These are phyloP conservation scores for Auriscalpium orientale DNA, from an alignment of 768 basidiomycete genomes.

Conservation along the genomic window DNA sequence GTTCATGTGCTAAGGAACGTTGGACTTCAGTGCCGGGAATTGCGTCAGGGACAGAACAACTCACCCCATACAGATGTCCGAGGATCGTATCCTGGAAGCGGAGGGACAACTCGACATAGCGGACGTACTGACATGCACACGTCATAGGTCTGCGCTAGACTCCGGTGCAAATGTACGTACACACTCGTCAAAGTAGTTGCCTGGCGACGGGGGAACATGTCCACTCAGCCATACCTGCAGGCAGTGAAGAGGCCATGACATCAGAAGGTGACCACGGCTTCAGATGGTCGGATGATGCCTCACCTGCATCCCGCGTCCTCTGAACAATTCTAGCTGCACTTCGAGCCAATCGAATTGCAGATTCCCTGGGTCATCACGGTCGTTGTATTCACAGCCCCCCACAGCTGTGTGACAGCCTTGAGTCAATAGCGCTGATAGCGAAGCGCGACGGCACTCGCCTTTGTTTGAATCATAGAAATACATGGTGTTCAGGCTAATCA, in stretches of 20 bases:
- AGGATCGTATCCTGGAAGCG: constrained; percentile 83
- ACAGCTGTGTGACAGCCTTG: constrained; percentile 43
- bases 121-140: constrained; percentile 39
- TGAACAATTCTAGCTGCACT: constrained; percentile 66
- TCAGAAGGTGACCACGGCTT: constrained; percentile 1
- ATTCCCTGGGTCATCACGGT: constrained; percentile 77
- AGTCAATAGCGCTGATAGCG: neutral
- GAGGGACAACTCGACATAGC: constrained; percentile 68
- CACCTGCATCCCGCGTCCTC: constrained; percentile 69
- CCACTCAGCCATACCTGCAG: constrained; percentile 51
- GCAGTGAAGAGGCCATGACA: constrained; percentile 8
- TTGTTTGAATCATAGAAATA: constrained; percentile 90
- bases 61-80: constrained; percentile 77
- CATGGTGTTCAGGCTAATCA: constrained; percentile 82
- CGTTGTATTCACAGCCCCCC: constrained; percentile 58
- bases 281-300: constrained; percentile 11
- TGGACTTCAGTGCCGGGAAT: constrained; percentile 22
- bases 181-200: constrained; percentile 81
- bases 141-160: constrained; percentile 7
- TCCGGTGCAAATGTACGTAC: constrained; percentile 36
- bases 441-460: constrained; percentile 33
- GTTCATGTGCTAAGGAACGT: constrained; percentile 62
- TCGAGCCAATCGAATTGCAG: constrained; percentile 87
- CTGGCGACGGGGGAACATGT: constrained; percentile 78
- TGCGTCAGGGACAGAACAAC: constrained; percentile 24